Conservation (phyloP, 2,329 filamentous ascomycete species). For the Aureobasidium subglaciale region DNA sequence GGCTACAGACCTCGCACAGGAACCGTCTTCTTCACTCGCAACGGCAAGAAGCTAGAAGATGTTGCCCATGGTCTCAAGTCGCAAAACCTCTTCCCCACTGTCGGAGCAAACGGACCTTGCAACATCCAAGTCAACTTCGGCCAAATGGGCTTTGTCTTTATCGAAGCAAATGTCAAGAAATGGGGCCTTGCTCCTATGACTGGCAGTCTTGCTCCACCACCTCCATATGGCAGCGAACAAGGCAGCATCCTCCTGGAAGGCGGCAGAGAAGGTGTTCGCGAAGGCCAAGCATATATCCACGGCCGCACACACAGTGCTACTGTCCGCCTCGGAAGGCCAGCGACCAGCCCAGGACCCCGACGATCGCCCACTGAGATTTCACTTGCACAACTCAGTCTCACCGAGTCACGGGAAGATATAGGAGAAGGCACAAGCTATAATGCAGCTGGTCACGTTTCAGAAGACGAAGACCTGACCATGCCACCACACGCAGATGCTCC, state of each 20-base stretch:
- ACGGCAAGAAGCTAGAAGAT: conserved; percentile 94
- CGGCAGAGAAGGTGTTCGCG: conserved; percentile 50
- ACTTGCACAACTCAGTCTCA: conserved; percentile 72
- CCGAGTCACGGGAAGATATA: conserved; percentile 56
- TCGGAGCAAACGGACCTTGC: conserved; percentile 92
- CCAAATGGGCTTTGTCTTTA: conserved; percentile 96
- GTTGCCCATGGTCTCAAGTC: conserved; percentile 86
- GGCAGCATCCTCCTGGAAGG: conserved; percentile 91
- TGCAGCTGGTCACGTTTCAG: conserved; percentile 16
- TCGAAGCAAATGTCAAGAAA: conserved; percentile 99
- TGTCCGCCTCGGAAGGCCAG: conserved; percentile 60
- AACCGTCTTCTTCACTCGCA: conserved; percentile 95
- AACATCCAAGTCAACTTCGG: conserved; percentile 95
- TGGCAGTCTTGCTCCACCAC: conserved; percentile 86
- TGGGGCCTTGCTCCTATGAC: conserved; percentile 97
- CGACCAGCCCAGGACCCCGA: conserved; percentile 74
- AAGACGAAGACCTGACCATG: conserved; percentile 22
- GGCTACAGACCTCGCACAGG: conserved; percentile 92
- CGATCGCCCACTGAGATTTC: conserved; percentile 95
- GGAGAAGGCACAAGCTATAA: conserved; percentile 55
- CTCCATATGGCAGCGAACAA: conserved; percentile 93
- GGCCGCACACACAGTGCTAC: conserved; percentile 70
- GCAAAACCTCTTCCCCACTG: conserved; percentile 94
- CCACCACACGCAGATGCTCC: conserved; percentile 21
- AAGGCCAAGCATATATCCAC: conserved; percentile 55